Evolutionary conservation across 2,329 filamentous ascomycete genomes (phyloP).

Genomic region (Neofusicoccum sp.): DNA sequence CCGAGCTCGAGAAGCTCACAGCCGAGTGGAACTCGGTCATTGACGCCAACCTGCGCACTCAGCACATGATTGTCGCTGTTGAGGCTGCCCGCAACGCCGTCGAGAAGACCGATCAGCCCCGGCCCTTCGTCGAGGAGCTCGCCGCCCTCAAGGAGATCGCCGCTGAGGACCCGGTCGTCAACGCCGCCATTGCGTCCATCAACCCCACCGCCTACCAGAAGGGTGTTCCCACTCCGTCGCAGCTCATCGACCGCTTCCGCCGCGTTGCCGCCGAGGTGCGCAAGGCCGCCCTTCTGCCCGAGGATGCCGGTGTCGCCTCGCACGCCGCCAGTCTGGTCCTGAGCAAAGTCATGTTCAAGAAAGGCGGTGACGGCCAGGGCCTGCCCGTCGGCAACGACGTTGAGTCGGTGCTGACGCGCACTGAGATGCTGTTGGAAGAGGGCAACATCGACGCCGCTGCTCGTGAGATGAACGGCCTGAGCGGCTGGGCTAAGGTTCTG

Average conservation of each 20-base stretch:
- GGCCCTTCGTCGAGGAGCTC: conserved; percentile 88
- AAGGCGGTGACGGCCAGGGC: conserved; percentile 62
- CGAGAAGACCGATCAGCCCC: conserved; percentile 71
- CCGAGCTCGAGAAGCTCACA: conserved; percentile 84
- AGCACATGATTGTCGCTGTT: conserved; percentile 94
- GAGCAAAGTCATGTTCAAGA: conserved; percentile 95
- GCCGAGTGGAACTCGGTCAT: conserved; percentile 89
- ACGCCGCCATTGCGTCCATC: conserved; percentile 94
- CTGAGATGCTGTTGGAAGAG: conserved; percentile 89
- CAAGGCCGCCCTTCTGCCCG: conserved; percentile 89
- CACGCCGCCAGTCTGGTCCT: conserved; percentile 89
- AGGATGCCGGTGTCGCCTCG: conserved; percentile 90
- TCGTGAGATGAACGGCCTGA: conserved; percentile 89
- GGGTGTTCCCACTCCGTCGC: conserved; percentile 79
- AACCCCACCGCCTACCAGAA: conserved; percentile 92
- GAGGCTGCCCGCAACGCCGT: conserved; percentile 88
- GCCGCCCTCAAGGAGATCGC: conserved; percentile 94
- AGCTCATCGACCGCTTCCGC: conserved; percentile 94
- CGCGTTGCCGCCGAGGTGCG: conserved; percentile 89
- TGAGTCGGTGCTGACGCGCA: conserved; percentile 87
- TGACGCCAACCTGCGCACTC: conserved; percentile 86
- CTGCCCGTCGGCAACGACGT: conserved; percentile 84
- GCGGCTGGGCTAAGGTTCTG: conserved; percentile 93
- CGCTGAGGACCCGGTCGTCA: conserved; percentile 79
- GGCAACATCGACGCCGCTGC: conserved; percentile 89